These are phyloP conservation scores for Crassisporium funariophilum DNA, from an alignment of 768 basidiomycete genomes.

Conservation along the genomic window DNA sequence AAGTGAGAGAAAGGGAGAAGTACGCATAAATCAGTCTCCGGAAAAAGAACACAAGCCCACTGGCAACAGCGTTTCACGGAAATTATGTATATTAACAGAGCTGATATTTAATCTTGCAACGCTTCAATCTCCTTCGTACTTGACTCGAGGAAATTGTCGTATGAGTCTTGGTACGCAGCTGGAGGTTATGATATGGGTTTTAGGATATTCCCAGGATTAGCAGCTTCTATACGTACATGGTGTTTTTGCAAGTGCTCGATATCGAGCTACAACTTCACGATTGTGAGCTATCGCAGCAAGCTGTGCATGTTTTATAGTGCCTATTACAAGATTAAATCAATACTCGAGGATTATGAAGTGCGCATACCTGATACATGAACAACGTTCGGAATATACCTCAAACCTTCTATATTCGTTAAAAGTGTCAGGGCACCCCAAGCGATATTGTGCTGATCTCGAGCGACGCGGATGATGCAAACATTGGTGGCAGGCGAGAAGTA, in stretches of 20 bases:
- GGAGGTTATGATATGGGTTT: not conserved
- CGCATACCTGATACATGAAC: conserved; percentile 76
- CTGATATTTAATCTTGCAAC: conserved; percentile 66
- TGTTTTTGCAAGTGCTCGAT: conserved; percentile 53
- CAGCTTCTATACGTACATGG: conserved; percentile 42
- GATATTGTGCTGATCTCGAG: conserved; percentile 75
- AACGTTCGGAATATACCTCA: conserved; percentile 69
- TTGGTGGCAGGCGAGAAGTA: conserved; percentile 86
- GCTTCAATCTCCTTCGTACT: conserved; percentile 65
- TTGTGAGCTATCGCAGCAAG: conserved; percentile 77
- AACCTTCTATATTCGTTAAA: conserved; percentile 61
- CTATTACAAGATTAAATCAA: conserved; percentile 37
- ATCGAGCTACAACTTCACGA: conserved; percentile 67
- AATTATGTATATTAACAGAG: too few relatives aligned
- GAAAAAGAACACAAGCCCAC: too few relatives aligned
- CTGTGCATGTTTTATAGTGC: conserved; percentile 87
- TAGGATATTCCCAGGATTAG: not conserved
- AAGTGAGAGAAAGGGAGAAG: too few relatives aligned
- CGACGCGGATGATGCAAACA: conserved; percentile 84
- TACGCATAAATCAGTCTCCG: too few relatives aligned
- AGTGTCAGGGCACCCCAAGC: conserved; percentile 83
- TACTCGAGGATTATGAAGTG: not conserved
- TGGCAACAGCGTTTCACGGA: too few relatives aligned
- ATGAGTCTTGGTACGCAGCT: conserved; percentile 66
- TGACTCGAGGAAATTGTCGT: conserved; percentile 55